Conservation (phyloP, 768 basidiomycete genomes). For the Ephemerocybe angulata region DNA sequence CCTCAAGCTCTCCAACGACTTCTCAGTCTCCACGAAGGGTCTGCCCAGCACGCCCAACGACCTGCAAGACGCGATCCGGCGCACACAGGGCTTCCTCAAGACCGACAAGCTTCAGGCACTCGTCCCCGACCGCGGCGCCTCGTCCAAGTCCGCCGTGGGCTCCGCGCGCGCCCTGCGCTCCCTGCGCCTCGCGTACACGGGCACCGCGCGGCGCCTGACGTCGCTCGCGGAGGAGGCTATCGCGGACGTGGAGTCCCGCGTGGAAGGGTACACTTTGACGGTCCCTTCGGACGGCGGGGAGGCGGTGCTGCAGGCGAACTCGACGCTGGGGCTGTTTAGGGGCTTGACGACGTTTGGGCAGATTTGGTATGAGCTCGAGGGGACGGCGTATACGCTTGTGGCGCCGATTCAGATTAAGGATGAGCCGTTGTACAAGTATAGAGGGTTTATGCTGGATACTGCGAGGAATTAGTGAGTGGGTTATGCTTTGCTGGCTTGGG, state of each 20-base stretch:
- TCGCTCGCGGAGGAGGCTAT: slow-evolving; percentile 56
- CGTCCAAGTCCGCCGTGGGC: slow-evolving; percentile 37
- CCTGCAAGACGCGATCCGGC: slow-evolving; percentile 50
- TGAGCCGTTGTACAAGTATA: slow-evolving; percentile 59
- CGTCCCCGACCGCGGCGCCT: slow-evolving; percentile 57
- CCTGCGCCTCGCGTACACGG: slow-evolving; percentile 43
- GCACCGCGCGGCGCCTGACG: slow-evolving; percentile 29
- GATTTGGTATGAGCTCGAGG: slow-evolving; percentile 57
- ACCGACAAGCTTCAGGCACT: slow-evolving; percentile 59
- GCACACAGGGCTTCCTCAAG: slow-evolving; percentile 40
- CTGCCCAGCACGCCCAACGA: slow-evolving; percentile 48
- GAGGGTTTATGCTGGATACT: slow-evolving; percentile 80
- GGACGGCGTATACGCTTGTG: slow-evolving; percentile 50
- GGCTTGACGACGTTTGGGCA: slow-evolving; percentile 75
- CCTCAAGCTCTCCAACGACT: slow-evolving; percentile 32
- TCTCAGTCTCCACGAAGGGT: slow-evolving; percentile 41
- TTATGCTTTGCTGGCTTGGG: background rate
- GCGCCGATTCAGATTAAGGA: slow-evolving; percentile 61
- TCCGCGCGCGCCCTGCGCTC: slow-evolving; percentile 39
- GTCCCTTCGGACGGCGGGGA: slow-evolving; percentile 54
- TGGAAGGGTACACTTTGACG: slow-evolving; percentile 58
- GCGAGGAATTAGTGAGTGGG: slow-evolving; percentile 61
- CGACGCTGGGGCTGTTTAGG: slow-evolving; percentile 64
- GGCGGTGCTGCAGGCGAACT: slow-evolving; percentile 56
- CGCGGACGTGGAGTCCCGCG: slow-evolving; percentile 44